Base-by-base conservation (phyloP, 2,329 filamentous ascomycete genomes). In the Cryphonectria naterciae region DNA sequence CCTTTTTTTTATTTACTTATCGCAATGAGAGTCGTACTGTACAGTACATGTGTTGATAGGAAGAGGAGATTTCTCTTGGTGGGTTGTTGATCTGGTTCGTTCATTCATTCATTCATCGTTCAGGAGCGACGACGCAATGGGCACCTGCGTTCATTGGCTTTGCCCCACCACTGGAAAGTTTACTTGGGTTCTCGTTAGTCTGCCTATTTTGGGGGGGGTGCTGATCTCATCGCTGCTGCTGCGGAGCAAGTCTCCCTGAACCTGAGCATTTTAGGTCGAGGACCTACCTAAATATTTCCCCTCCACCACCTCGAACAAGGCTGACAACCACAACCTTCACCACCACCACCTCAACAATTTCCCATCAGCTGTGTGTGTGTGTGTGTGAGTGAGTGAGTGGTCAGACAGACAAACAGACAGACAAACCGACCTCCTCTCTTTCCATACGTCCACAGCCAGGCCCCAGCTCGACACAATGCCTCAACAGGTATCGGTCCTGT, bases 401-500 rank as follows among this genome's bases (percentile, higher is more conserved):
- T 49, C 0, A 49, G 46, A 22, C 46, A 49, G 19, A 32, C 32
- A 32, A 4, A 32, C 32, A 32, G 32, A 32, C 0, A 49, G 46
- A 22, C 46, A 49, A 6, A n/a, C 22, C 46, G 22, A n/a, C 7
- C 46, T 49, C 11, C 7, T n/a, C 46, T n/a, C 3, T 35, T 1
- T 49, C 28, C 19, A 19, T 32, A 52, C 60, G 41, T n/a, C 15
- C 37, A 25, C 22, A 13, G 25, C 28, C n/a, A 35, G 41, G 17
- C 17, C 17, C 5, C n/a, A 4, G 49, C 22, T 32, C 37, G 64
- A 35, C 64, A 49, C 32, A 41, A 73, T 71, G 71, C 69, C 67
- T 49, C 67, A 73, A 54, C 66, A 66, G 54, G 75, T 93, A 68
- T 94, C 91, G 2, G 92, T 98, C 52, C 88, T 98, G 67, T 98